A percentile compares a stretch with the other conserved stretches of the same genome.
Evolutionary conservation across 805 yeast genomes (phyloP).

Genomic region (Candida sphagnicola): DNA sequence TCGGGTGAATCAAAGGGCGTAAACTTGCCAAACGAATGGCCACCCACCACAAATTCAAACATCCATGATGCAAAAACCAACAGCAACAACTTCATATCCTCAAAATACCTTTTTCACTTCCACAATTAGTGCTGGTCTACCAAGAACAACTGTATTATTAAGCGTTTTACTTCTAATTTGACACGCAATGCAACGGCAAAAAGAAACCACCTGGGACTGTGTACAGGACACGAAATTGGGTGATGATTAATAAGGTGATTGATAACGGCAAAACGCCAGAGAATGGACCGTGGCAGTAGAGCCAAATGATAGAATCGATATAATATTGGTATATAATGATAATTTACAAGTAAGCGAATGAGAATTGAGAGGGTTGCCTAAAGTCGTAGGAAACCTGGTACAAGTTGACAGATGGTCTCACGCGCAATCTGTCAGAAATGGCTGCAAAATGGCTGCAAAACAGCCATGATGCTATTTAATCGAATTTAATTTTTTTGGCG

Average conservation of each 20-base stretch:
- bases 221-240: no score
- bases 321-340: not conserved
- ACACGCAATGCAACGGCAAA: no score
- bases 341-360: not conserved
- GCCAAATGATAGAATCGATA: not conserved
- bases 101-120: no score
- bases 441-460: no score
- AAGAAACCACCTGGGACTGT: no score
- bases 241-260: no score
- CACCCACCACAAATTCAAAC: not conserved
- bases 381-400: not conserved
- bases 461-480: slow-evolving; percentile 17
- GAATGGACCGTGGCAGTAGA: not conserved
- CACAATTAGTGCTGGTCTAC: not conserved
- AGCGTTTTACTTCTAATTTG: no score
- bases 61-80: not conserved
- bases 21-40: slow-evolving; percentile 9
- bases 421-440: no score
- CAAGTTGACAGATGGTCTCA: no score
- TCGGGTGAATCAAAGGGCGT: slow-evolving; percentile 41
- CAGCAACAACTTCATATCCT: not conserved
- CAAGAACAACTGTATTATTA: not conserved
- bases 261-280: not conserved
- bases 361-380: not conserved
- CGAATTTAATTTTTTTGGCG: slow-evolving; percentile 89